Evolutionary conservation across 768 basidiomycete species (phyloP), one percentile per base, ranked within the genome.

Genomic region (Boletus pseudopeckii): DNA sequence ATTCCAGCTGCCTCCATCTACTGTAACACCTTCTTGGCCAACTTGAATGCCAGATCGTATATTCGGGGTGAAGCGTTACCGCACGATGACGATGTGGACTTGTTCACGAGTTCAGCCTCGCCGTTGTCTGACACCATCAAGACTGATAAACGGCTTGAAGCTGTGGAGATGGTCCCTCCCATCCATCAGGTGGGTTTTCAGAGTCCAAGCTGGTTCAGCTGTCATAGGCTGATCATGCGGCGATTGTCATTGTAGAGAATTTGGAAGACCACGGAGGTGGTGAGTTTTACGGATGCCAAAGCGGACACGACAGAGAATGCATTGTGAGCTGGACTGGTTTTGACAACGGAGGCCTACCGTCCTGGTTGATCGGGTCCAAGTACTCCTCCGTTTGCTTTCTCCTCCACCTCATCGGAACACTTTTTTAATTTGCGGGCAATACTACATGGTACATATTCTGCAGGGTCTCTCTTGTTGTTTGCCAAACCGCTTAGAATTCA

Each of bases 1-100:
- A 14, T 63, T 15, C 57, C 61, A 3, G 36, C 54, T 4, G 50
- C 44, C 44, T n/a, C 52, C 8, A 6, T 61, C 11, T 61, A 61
- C 49, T 46, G 36, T 1, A 60, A 61, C 17, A 61, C 60, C 4
- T 18, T 57, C 4, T 52, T 61, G 6, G 55, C 49, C 39, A 52
- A 60, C 42, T 30, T 60, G 39, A 60, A 60, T 2, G 45, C 33
- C 0, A 48, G 58, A 54, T 7, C 18, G 24, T 59, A 59, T 20
- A 10, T 59, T 11, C 52, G 46, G 11, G 45, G 41, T 41, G 41
- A 34, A 5, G 18, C 1, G 18, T 6, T 11, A n/a, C 20, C 4
- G 14, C 30, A 13, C 2, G 8, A 55, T 4, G 3, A 8, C 14
- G 8, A 13, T 8, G 1, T 24, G 14, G 43, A 20, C 10, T 26